Evolutionary conservation across 805 yeast species (phyloP), one percentile per base, ranked within the genome.

Genomic region (Kregervanrija pseudodelftensis): DNA sequence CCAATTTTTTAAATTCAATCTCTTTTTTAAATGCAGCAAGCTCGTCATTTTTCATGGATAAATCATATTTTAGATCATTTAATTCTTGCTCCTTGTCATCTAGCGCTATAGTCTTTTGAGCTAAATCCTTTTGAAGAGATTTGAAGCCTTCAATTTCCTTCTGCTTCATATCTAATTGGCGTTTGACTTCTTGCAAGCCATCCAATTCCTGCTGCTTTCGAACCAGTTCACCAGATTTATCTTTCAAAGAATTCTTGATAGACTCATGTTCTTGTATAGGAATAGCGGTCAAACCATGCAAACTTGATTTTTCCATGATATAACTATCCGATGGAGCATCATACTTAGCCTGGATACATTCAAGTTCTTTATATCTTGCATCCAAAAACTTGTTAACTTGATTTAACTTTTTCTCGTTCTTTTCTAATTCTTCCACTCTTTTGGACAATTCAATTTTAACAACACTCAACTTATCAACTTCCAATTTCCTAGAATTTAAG

Each of bases 241-340:
- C 28, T 22, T 4, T 22, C 15, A 53, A 30, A 28, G 48, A 41
- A 17, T 36, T 7, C 16, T 42, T 37, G 28, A 47, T 16, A 11
- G 39, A 37, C 5, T 57, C 56, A 13, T 60, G 48, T 12, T 59
- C 62, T 14, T 51, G 47, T 10, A 47, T 30, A 13, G 59, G 57
- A 15, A 65, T 46, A 41, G 60, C 49, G 14, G 54, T 54, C 14
- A 58, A 48, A 5, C 67, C 65, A 43, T 52, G 59, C 8, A 40
- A 44, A 9, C 44, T 31, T 4, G 72, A 64, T 37, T 60, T 61
- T 9, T 52, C 51, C 16, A 44, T 46, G 30, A 67, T 44, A 39
- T 56, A 58, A 5, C 58, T 66, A 8, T 41, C 33, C 16, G 35
- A 34, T 22, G 50, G 38, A n/a, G 43, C 33, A 22, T 49, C 41